These are phyloP conservation scores for Zancudomyces culisetae DNA, from an alignment of 371 early-diverging fungal genomes.

Conservation along the genomic window DNA sequence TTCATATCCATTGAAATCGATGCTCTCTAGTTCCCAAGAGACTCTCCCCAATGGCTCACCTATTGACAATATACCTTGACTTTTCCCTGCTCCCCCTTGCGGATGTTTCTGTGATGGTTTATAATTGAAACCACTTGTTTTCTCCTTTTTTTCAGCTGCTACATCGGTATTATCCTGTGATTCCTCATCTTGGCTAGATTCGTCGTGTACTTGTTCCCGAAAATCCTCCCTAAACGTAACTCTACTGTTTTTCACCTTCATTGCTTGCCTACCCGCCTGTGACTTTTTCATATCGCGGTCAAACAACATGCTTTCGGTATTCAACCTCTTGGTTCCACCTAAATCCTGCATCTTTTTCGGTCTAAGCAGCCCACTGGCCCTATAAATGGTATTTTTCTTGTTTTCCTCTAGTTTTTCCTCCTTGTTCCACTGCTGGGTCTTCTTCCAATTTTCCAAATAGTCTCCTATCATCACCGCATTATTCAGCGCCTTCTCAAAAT, in stretches of 20 bases:
- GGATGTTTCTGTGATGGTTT: not conserved
- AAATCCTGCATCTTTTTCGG: not conserved
- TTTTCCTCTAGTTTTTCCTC: not conserved
- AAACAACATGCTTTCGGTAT: not conserved
- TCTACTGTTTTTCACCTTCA: not conserved
- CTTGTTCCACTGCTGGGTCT: not conserved
- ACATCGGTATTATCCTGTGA: no score
- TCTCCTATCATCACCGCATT: not conserved
- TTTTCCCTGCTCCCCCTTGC: no score
- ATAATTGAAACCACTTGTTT: not conserved
- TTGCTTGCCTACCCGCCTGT: not conserved
- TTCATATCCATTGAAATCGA: not conserved
- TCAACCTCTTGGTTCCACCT: no score
- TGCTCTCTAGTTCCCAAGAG: not conserved
- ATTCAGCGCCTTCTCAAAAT: not conserved
- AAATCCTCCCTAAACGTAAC: no score
- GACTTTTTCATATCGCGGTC: not conserved
- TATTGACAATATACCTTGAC: no score
- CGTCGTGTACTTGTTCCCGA: no score
- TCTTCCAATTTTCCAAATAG: not conserved
- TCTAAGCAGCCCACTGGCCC: not conserved
- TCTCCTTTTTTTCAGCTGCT: no score
- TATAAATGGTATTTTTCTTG: not conserved
- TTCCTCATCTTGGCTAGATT: no score
- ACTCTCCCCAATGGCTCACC: not conserved